A percentile compares a stretch with the other conserved stretches of the same genome.
phyloP scores from a whole-genome alignment of 2,329 filamentous ascomycete species.

The Alternaria tenuissima region DNA sequence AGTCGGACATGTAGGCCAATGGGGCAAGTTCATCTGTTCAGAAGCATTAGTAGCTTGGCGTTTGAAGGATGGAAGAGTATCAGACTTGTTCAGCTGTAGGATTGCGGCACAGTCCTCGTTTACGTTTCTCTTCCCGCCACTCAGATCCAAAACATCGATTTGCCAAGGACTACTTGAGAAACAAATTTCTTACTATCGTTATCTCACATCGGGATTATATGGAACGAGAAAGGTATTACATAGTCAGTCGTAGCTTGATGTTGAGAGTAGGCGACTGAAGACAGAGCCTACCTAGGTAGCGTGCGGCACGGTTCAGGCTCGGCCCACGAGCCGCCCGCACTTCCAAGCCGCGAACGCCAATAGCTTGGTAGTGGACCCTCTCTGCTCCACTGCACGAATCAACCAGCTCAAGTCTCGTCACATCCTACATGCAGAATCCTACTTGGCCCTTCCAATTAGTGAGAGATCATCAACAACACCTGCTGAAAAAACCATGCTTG shows the following conservation, averaged over 20 bases:
- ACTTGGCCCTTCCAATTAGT: neutral
- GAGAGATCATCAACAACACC: neutral
- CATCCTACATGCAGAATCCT: neutral
- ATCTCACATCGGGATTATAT: neutral
- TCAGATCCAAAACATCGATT: neutral
- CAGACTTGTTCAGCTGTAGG: neutral
- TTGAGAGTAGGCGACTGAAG: neutral
- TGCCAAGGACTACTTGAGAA: neutral
- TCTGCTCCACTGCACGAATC: neutral
- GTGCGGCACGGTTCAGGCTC: neutral
- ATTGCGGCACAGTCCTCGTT: neutral
- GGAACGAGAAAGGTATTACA: neutral
- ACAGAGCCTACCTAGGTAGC: neutral
- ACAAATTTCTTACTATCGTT: neutral
- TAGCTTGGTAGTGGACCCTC: neutral
- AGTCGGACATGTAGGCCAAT: neutral
- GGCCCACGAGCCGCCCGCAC: neutral
- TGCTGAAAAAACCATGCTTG: neutral
- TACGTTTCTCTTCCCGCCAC: neutral
- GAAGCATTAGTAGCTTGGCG: neutral
- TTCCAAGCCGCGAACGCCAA: neutral
- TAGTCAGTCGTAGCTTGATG: neutral
- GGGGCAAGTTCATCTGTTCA: neutral
- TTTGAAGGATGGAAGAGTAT: neutral
- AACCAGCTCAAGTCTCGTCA: neutral